Percentiles rank a stretch among this genome's conserved stretches.
Evolutionary conservation across 495 filamentous ascomycete species (phyloP).

Genomic region (Penicillium samsonianum): DNA sequence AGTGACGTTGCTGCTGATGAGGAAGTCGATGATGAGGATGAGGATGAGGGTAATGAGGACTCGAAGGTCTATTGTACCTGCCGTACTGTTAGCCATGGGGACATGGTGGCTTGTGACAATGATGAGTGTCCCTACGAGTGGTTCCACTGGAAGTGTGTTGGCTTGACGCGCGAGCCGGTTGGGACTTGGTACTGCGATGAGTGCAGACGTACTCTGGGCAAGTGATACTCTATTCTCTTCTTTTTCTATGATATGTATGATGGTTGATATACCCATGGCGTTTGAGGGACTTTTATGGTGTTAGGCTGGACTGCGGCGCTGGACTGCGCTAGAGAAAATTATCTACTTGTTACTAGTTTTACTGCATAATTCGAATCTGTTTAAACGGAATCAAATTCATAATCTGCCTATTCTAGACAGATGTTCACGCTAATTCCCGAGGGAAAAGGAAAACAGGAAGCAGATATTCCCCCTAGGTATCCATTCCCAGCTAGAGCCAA

Average conservation of each 20-base stretch:
- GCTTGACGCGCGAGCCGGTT: constrained; percentile 81
- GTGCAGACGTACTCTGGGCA: constrained; percentile 66
- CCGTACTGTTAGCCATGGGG: constrained; percentile 87
- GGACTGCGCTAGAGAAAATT: too few relatives aligned
- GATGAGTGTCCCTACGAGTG: constrained; percentile 89
- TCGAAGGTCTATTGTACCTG: constrained; percentile 90
- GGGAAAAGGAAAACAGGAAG: neutral
- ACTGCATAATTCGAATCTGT: neutral
- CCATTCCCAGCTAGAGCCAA: neutral
- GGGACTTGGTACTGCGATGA: constrained; percentile 92
- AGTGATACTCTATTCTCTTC: constrained; percentile 24
- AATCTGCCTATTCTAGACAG: constrained; percentile 8
- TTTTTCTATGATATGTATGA: constrained; percentile 13
- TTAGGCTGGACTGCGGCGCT: constrained; percentile 4
- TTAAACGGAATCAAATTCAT: constrained; percentile 7
- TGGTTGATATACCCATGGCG: constrained; percentile 26
- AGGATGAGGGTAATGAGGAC: constrained; percentile 85
- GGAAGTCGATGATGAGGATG: constrained; percentile 68
- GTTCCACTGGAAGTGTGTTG: constrained; percentile 98
- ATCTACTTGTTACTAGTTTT: neutral
- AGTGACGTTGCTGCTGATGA: constrained; percentile 46
- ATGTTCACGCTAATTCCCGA: neutral
- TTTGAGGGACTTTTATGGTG: constrained; percentile 10
- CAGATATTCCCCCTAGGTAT: neutral
- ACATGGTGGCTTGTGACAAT: constrained; percentile 99